phyloP scores from a whole-genome alignment of 2,329 filamentous ascomycete species.

The Teratosphaeria viscida region DNA sequence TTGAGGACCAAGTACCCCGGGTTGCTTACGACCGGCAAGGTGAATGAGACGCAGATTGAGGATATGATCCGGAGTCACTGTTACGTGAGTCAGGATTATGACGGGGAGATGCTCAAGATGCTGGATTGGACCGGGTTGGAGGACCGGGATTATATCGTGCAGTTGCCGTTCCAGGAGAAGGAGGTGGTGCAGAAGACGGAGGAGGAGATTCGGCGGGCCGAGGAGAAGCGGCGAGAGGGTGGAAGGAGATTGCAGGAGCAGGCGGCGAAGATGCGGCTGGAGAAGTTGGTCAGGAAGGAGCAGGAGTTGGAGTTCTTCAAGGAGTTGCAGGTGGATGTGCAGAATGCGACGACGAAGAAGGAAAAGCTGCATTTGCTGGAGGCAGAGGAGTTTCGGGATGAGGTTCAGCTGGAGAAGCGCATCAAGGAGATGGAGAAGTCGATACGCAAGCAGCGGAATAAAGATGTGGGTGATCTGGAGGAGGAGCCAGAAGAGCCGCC shows the following conservation, averaged over 20 bases:
- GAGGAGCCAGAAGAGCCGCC: slow-evolving; percentile 70
- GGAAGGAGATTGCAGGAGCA: slow-evolving; percentile 87
- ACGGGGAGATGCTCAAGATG: slow-evolving; percentile 62
- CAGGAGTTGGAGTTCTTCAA: slow-evolving; percentile 92
- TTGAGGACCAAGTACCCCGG: slow-evolving; percentile 84
- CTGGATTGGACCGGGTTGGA: slow-evolving; percentile 89
- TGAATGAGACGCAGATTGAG: slow-evolving; percentile 79
- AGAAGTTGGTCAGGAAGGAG: slow-evolving; percentile 92
- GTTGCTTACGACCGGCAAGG: slow-evolving; percentile 56
- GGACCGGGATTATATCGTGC: slow-evolving; percentile 76
- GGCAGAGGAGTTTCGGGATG: slow-evolving; percentile 89
- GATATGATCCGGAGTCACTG: slow-evolving; percentile 80
- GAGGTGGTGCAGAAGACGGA: slow-evolving; percentile 83
- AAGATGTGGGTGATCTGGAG: slow-evolving; percentile 74
- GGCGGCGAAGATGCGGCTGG: slow-evolving; percentile 91
- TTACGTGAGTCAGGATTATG: slow-evolving; percentile 78
- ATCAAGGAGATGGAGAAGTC: slow-evolving; percentile 85
- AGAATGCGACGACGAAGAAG: slow-evolving; percentile 70
- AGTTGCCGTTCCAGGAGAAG: slow-evolving; percentile 90
- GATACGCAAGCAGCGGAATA: slow-evolving; percentile 81
- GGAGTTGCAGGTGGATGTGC: slow-evolving; percentile 62
- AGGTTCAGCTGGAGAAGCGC: slow-evolving; percentile 69
- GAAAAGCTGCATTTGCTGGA: slow-evolving; percentile 68
- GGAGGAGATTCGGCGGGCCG: slow-evolving; percentile 80
- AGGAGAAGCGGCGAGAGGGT: slow-evolving; percentile 90